These are phyloP conservation scores for Tolypocladium endophyticum DNA, from an alignment of 2,329 filamentous ascomycete genomes.

Conservation along the genomic window DNA sequence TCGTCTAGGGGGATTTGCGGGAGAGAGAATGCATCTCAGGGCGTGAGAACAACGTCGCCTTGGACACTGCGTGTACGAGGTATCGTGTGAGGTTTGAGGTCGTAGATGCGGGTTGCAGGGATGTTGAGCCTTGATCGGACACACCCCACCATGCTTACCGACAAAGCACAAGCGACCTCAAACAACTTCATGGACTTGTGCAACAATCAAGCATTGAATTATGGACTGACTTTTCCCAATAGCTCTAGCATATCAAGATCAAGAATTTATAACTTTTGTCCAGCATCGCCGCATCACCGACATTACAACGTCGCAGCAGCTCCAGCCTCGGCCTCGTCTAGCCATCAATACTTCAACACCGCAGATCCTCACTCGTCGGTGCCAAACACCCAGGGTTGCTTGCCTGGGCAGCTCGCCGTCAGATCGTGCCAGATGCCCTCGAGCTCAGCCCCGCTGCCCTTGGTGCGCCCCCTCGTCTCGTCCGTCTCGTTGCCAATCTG, in stretches of 20 bases:
- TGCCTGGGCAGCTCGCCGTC: background rate
- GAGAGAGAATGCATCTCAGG: background rate
- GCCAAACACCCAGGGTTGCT: background rate
- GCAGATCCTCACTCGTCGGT: background rate
- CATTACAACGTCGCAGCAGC: background rate
- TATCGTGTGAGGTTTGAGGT: background rate
- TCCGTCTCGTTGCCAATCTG: slow-evolving; percentile 8
- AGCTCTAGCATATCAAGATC: background rate
- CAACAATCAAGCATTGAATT: background rate
- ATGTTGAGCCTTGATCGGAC: background rate
- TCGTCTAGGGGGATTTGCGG: background rate
- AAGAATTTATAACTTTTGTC: background rate
- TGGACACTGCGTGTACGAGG: background rate
- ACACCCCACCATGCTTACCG: background rate
- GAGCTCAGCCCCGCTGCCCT: slow-evolving; percentile 13
- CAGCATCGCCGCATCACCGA: background rate
- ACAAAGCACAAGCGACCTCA: too few relatives aligned
- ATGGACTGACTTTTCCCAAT: background rate
- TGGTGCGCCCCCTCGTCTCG: slow-evolving; percentile 5
- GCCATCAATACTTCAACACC: background rate
- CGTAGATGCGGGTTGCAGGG: background rate
- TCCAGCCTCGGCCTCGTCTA: background rate
- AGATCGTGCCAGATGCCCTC: slow-evolving; percentile 5
- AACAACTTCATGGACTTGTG: background rate
- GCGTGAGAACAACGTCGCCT: background rate